These are phyloP conservation scores for Phytophthora tentaculata DNA, from an alignment of 352 stramenopile species.

Conservation along the genomic window DNA sequence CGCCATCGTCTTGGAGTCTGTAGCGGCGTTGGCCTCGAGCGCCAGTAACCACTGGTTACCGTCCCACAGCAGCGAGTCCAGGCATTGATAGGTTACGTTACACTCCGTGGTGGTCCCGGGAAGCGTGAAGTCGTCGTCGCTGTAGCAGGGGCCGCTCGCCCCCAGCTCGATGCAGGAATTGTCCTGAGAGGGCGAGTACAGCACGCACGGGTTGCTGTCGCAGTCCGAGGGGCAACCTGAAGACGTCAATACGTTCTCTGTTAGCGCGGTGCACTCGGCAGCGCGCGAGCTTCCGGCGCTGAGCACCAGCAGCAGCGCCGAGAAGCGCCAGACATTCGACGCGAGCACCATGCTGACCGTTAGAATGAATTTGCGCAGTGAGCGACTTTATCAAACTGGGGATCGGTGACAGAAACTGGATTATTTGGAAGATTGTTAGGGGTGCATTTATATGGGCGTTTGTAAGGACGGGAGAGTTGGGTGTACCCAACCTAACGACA, in stretches of 20 bases:
- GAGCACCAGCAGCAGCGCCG: conserved; percentile 26
- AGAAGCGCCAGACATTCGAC: conserved; percentile 13
- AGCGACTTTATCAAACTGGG: conserved; percentile 3
- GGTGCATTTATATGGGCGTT: conserved; percentile 14
- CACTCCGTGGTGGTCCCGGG: conserved; percentile 33
- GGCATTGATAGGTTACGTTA: conserved; percentile 66
- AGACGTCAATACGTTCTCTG: conserved; percentile 59
- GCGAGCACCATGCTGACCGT: conserved; percentile 3
- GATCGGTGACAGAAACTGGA: conserved; percentile 19
- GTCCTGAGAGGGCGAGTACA: conserved; percentile 54
- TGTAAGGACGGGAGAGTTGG: conserved; percentile 18
- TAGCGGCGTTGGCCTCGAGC: conserved; percentile 32
- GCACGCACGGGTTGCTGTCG: conserved; percentile 44
- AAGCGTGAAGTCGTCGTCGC: conserved; percentile 33
- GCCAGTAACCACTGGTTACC: conserved; percentile 47
- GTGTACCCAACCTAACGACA: conserved; percentile 6
- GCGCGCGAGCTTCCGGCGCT: conserved; percentile 4
- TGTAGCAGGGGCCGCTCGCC: conserved; percentile 45
- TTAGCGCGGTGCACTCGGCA: conserved; percentile 47
- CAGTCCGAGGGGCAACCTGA: conserved; percentile 49
- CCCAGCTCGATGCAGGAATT: conserved; percentile 34
- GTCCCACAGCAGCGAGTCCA: conserved; percentile 49
- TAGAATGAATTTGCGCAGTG: conserved; percentile 15
- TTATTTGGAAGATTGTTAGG: conserved; percentile 28
- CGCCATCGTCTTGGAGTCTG: conserved; percentile 43